Base-by-base conservation (phyloP, 1,139 yeast genomes). In the Geotrichum aggregatum region DNA sequence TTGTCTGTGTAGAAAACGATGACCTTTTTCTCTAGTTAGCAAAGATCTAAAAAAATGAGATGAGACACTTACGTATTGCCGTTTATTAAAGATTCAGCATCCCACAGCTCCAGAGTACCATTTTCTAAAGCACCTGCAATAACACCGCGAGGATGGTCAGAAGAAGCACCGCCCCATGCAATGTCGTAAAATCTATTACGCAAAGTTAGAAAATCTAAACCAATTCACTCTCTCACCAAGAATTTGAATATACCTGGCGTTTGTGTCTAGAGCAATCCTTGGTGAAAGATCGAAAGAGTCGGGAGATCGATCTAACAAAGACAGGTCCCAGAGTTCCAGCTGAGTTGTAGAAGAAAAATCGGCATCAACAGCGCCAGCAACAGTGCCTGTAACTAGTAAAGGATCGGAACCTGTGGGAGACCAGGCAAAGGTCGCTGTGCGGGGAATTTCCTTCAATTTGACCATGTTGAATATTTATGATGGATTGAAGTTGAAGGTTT, bases 351-450 rank as follows among this genome's bases (percentile, higher is more conserved):
- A 82, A 47, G 91, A 83, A 70, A 91, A 89, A 65, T 85, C 82
- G 48, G 86, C 87, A 65, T 88, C 97, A 61, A 92, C 85, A 14
- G 97, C 95, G 14, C 98, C 98, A 0, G 98, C 92, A 19, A 87
- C 87, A 0, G 97, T 85, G 41, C 96, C 98, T 1, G 96, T 81
- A 26, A 88, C 97, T 61, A 91, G 70, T 54, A 81, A 70, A 24
- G 96, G 95, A 56, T 83, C 74, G 50, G 78, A 71, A 62, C 83
- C 87, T 63, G 77, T 47, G 45, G 76, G 80, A 53, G 96, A 87
- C 98, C 98, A 92, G 49, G 98, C 95, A 71, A 92, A 88, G 35
- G 96, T 84, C 47, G 97, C 89, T 16, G 97, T 87, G 61, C 91
- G 79, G 59, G 81, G 77, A 64, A 88, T 83, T 70, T 89, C 96